Evolutionary conservation across 345 rosid genomes (phyloP), one percentile per base, ranked within the genome.

Genomic region (Gossypium turneri): DNA sequence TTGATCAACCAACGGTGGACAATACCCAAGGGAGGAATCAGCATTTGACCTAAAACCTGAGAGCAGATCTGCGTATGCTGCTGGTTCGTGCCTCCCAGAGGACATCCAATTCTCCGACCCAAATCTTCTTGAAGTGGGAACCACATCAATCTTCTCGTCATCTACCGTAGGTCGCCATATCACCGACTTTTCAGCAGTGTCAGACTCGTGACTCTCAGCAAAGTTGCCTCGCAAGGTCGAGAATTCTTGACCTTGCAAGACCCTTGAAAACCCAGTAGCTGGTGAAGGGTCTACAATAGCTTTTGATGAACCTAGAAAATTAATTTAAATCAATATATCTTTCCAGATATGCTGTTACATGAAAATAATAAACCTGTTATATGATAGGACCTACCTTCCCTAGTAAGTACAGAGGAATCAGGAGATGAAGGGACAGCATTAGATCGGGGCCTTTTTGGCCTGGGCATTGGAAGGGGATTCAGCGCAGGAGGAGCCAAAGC

Each of bases 221-320:
- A 78, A 83, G 72, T 83, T 90, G 73, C 88, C 81, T 82, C 92
- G 84, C 86, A 86, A 88, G 94, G 93, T 81, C 79, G 87, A 25
- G 70, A 79, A 82, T 84, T 90, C 94, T 87, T 87, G 94, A 83
- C 90, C 92, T 88, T 88, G 92, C 86, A 90, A 83, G 90, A 86
- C 90, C 89, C 87, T 92, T 34, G 95, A 81, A 73, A 85, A 83
- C 55, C 85, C 91, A 77, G 79, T 84, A 43, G 82, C 78, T 2
- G 85, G 78, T 77, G 85, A 78, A 84, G 90, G 88, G 89, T 86
- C 93, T 81, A 79, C 75, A 70, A 77, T 83, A 29, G 78, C 72
- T 76, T 83, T 87, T 58, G 82, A 74, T 51, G 84, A 76, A 65
- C 89, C 88, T 89, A 73, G 69, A 72, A 55, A 69, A 43, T 8